Conservation (phyloP, 345 rosid species). For the Angophora floribunda region DNA sequence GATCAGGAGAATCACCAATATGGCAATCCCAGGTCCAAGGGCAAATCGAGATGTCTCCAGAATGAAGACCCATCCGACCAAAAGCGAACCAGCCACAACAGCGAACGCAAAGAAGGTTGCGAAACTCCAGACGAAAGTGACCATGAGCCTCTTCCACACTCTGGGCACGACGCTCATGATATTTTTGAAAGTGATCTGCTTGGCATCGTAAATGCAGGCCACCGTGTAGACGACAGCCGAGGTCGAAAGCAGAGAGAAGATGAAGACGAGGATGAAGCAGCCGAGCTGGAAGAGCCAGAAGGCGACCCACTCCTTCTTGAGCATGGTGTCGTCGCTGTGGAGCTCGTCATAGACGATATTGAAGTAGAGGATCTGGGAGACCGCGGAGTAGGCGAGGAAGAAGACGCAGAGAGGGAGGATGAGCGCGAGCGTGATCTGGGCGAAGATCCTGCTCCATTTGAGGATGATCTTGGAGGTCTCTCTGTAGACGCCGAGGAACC, state of each 20-base stretch:
- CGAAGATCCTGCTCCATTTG: constrained; percentile 32
- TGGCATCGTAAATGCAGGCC: constrained; percentile 26
- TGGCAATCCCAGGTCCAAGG: neutral
- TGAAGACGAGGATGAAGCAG: constrained; percentile 16
- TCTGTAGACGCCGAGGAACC: constrained; percentile 19
- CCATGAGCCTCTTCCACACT: constrained; percentile 28
- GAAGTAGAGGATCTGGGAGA: constrained; percentile 12
- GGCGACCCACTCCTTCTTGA: constrained; percentile 11
- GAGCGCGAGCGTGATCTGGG: constrained; percentile 26
- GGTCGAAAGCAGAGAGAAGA: constrained; percentile 34
- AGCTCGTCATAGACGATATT: neutral
- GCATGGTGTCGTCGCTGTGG: neutral
- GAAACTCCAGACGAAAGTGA: neutral
- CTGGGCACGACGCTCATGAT: constrained; percentile 25
- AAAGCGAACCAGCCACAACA: neutral
- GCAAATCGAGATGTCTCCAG: neutral
- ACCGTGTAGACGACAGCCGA: constrained; percentile 31
- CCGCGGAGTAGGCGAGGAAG: constrained; percentile 15
- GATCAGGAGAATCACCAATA: neutral
- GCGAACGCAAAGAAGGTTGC: neutral
- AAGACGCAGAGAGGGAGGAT: constrained; percentile 40
- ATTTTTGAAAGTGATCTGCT: constrained; percentile 18
- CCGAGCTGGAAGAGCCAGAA: constrained; percentile 14
- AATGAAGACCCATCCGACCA: neutral
- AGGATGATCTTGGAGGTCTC: constrained; percentile 38